These are phyloP conservation scores for Achaetomiella virescens DNA, from an alignment of 495 filamentous ascomycete species.

Conservation along the genomic window DNA sequence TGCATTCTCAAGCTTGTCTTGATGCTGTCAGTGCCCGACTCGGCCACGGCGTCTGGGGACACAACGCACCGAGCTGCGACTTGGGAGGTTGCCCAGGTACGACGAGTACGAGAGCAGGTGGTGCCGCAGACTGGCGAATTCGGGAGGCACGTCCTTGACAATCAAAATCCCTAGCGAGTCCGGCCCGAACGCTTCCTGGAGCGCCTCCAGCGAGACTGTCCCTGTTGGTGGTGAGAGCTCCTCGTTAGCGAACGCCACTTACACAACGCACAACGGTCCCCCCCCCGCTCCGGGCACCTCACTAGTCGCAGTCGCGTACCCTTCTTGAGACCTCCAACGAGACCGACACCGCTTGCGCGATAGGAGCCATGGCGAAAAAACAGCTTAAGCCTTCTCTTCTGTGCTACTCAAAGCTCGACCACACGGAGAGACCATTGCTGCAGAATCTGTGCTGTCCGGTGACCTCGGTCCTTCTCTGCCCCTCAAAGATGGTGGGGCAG, in stretches of 20 bases:
- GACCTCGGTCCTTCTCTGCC: not conserved
- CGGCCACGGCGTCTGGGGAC: not conserved
- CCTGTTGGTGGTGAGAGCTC: slow-evolving; percentile 30
- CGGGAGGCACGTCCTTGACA: slow-evolving; percentile 71
- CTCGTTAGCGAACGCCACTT: slow-evolving; percentile 15
- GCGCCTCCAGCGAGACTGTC: slow-evolving; percentile 61
- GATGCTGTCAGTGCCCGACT: slow-evolving; percentile 12
- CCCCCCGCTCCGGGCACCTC: not conserved
- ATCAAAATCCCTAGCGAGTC: slow-evolving; percentile 88
- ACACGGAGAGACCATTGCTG: not conserved
- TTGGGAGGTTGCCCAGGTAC: slow-evolving; percentile 78
- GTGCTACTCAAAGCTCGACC: not conserved
- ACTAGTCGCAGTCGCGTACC: slow-evolving; percentile 37
- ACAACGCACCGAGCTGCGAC: slow-evolving; percentile 60
- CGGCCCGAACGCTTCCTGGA: slow-evolving; percentile 86
- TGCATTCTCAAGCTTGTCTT: slow-evolving; percentile 58
- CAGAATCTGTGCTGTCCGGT: not conserved
- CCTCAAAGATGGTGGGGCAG: slow-evolving; percentile 11
- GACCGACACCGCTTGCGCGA: slow-evolving; percentile 45
- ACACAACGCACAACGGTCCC: slow-evolving; percentile 4
- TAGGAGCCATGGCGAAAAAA: slow-evolving; percentile 32
- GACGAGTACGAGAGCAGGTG: slow-evolving; percentile 80
- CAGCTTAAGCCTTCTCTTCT: not conserved
- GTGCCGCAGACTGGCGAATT: slow-evolving; percentile 62
- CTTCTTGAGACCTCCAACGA: slow-evolving; percentile 45